Evolutionary conservation across 306 rosid species (phyloP).

Genomic region (Herpetospermum pedunculosum): DNA sequence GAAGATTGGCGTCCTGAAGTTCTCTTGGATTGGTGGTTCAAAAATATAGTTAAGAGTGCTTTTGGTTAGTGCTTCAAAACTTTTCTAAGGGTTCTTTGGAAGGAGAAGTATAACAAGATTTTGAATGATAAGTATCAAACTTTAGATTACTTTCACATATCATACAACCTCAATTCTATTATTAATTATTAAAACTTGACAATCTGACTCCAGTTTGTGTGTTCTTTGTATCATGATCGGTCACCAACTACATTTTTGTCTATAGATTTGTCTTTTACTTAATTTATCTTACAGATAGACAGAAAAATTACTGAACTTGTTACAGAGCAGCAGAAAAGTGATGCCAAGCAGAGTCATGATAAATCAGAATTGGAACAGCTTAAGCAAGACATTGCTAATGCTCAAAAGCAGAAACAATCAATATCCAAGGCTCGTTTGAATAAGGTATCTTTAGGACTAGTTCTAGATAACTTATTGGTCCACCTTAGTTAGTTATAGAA

Average conservation of each 20-base stretch:
- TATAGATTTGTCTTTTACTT: slow-evolving; percentile 26
- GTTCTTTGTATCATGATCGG: slow-evolving; percentile 8
- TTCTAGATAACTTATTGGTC: neutral
- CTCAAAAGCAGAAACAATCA: slow-evolving; percentile 62
- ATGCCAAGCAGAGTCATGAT: slow-evolving; percentile 60
- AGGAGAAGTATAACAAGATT: too few species aligned
- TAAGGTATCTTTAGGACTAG: slow-evolving; percentile 40
- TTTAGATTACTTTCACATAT: too few species aligned
- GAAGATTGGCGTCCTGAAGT: too few species aligned
- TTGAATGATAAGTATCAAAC: too few species aligned
- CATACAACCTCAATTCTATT: neutral
- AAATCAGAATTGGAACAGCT: slow-evolving; percentile 72
- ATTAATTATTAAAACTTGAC: neutral
- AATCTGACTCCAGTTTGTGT: neutral
- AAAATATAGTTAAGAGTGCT: too few species aligned
- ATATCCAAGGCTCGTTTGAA: slow-evolving; percentile 60
- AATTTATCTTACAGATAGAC: slow-evolving; percentile 78
- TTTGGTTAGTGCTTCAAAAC: too few species aligned
- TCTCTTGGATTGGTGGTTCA: too few species aligned
- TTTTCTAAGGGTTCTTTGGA: too few species aligned
- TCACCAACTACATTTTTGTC: neutral
- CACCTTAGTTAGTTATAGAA: neutral
- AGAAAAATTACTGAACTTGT: slow-evolving; percentile 64
- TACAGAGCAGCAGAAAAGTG: slow-evolving; percentile 89
- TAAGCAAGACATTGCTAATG: slow-evolving; percentile 82